phyloP scores from a whole-genome alignment of 352 stramenopile genomes.

The Pythium folliculosum region DNA sequence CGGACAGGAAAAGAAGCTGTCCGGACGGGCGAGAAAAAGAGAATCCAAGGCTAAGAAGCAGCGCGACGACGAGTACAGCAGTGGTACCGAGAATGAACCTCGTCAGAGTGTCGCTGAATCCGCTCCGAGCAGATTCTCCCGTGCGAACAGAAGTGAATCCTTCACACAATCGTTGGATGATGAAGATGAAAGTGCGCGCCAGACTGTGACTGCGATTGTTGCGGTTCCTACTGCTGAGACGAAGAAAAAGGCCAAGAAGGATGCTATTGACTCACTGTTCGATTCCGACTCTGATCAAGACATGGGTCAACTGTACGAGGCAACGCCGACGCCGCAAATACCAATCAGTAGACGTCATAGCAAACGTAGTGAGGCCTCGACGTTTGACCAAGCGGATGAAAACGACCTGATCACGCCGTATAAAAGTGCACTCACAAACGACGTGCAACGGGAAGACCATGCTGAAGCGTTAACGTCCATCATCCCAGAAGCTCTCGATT shows the following conservation, averaged over 20 bases:
- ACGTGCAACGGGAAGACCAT: neutral
- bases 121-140: neutral
- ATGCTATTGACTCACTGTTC: slow-evolving; percentile 74
- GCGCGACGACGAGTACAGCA: neutral
- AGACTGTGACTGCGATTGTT: no score
- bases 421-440: neutral
- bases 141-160: neutral
- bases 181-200: neutral
- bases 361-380: neutral
- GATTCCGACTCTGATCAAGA: slow-evolving; percentile 51
- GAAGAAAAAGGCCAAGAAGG: slow-evolving; percentile 24
- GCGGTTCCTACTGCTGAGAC: neutral
- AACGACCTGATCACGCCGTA: neutral
- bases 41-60: slow-evolving; percentile 3
- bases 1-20: slow-evolving; percentile 21
- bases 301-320: slow-evolving; percentile 36
- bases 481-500: neutral
- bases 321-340: neutral
- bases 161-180: neutral
- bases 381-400: neutral
- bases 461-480: neutral
- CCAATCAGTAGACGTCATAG: no score
- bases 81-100: neutral
- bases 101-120: neutral
- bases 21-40: neutral